Evolutionary conservation across 2,329 filamentous ascomycete species (phyloP).

Genomic region (Neofusicoccum parvum): DNA sequence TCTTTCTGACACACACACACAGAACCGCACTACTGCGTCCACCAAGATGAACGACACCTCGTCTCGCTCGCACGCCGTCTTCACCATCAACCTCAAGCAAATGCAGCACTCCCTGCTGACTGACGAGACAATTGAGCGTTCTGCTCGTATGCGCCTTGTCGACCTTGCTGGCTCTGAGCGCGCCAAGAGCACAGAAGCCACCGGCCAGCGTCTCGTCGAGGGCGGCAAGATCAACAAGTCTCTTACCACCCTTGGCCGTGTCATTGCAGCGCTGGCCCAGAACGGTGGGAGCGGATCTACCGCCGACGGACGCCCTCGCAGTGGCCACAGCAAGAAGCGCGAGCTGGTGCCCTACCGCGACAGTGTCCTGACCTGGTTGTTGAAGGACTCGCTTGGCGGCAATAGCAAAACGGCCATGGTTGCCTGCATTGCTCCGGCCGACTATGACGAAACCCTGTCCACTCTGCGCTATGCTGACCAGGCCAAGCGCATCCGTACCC

Average conservation of each 20-base stretch:
- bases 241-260: slow-evolving; percentile 88
- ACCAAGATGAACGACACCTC: slow-evolving; percentile 99
- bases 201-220: slow-evolving; percentile 84
- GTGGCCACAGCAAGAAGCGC: slow-evolving; percentile 46
- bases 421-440: slow-evolving; percentile 89
- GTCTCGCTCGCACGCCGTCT: slow-evolving; percentile 93
- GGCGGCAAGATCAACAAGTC: slow-evolving; percentile 99
- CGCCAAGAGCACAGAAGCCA: slow-evolving; percentile 93
- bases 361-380: slow-evolving; percentile 78
- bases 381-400: slow-evolving; percentile 93
- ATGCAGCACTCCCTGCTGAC: slow-evolving; percentile 96
- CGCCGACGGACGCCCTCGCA: slow-evolving; percentile 59
- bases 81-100: slow-evolving; percentile 96
- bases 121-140: slow-evolving; percentile 96
- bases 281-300: neutral
- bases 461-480: slow-evolving; percentile 97
- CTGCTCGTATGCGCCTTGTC: slow-evolving; percentile 89
- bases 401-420: slow-evolving; percentile 99
- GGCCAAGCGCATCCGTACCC: slow-evolving; percentile 93
- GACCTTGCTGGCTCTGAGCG: slow-evolving; percentile 94
- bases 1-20: slow-evolving; percentile 20
- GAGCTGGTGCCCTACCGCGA: slow-evolving; percentile 91
- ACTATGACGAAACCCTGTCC: slow-evolving; percentile 96
- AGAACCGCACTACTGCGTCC: slow-evolving; percentile 82
- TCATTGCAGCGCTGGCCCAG: slow-evolving; percentile 81